A percentile compares a stretch with the other conserved stretches of the same genome.
Evolutionary conservation across 2,329 filamentous ascomycete genomes (phyloP).

Genomic region (Cladosporium phlei): DNA sequence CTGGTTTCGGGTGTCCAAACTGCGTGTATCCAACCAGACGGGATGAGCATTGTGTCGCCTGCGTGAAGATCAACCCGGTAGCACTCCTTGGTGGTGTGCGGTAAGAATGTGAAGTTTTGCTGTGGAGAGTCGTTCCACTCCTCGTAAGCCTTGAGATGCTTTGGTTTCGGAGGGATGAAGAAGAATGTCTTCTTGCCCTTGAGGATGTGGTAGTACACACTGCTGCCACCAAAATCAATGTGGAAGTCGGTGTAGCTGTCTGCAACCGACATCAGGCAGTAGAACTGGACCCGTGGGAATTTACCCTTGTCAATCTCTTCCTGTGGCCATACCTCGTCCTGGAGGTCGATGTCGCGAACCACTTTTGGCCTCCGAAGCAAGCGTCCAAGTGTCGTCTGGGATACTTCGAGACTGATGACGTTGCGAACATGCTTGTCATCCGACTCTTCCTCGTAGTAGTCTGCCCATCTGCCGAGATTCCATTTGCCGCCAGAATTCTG

Average conservation of each 20-base stretch:
- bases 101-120: slow-evolving; percentile 62
- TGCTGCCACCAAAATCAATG: slow-evolving; percentile 67
- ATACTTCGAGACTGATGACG: slow-evolving; percentile 66
- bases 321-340: slow-evolving; percentile 53
- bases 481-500: slow-evolving; percentile 59
- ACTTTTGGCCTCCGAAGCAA: slow-evolving; percentile 60
- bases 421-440: slow-evolving; percentile 60
- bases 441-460: slow-evolving; percentile 60
- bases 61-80: slow-evolving; percentile 61
- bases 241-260: slow-evolving; percentile 70
- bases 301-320: slow-evolving; percentile 51
- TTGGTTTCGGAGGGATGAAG: slow-evolving; percentile 65
- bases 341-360: slow-evolving; percentile 59
- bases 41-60: slow-evolving; percentile 67
- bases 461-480: slow-evolving; percentile 62
- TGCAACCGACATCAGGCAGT: slow-evolving; percentile 66
- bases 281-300: slow-evolving; percentile 62
- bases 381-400: slow-evolving; percentile 57
- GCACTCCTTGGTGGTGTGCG: slow-evolving; percentile 61
- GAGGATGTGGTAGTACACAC: slow-evolving; percentile 66
- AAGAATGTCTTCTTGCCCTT: slow-evolving; percentile 67
- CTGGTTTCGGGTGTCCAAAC: slow-evolving; percentile 68
- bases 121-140: slow-evolving; percentile 65
- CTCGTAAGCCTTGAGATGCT: slow-evolving; percentile 65
- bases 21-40: slow-evolving; percentile 67